A percentile compares a stretch with the other conserved stretches of the same genome.
Evolutionary conservation across 441 rosid species (phyloP).

Genomic region (Bruguiera hainesii): DNA sequence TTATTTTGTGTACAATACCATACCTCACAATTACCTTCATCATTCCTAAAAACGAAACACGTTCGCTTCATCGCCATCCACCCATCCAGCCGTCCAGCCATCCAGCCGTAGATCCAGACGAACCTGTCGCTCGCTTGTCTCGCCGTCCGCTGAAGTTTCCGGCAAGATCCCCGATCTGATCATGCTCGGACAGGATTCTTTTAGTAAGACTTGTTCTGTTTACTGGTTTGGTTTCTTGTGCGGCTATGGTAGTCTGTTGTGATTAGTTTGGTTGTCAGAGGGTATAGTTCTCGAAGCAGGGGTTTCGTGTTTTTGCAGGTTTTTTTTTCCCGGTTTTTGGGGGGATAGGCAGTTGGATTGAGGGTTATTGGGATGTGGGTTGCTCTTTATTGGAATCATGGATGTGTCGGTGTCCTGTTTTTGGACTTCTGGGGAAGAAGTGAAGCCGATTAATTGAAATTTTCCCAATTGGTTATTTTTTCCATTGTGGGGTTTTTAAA

Average conservation of each 20-base stretch:
- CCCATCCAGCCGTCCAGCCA: neutral
- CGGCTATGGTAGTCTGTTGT: neutral
- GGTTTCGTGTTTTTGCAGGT: conserved; percentile 8
- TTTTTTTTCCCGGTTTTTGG: conserved; percentile 10
- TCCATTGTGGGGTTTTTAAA: conserved; percentile 16
- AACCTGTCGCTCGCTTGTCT: conserved; percentile 18
- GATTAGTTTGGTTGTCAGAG: neutral
- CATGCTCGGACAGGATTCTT: neutral
- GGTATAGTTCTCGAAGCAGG: conserved; percentile 23
- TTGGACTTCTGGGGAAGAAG: conserved; percentile 64
- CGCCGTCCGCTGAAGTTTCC: conserved; percentile 20
- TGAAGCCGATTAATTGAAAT: conserved; percentile 52
- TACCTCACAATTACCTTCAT: conserved; percentile 15
- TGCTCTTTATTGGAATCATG: conserved; percentile 65
- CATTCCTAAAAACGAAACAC: conserved; percentile 12
- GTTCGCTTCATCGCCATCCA: conserved; percentile 16
- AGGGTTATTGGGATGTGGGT: conserved; percentile 49
- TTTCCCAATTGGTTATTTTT: conserved; percentile 7
- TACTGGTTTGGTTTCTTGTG: conserved; percentile 10
- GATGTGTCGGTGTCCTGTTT: conserved; percentile 55
- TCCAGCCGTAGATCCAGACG: conserved; percentile 8
- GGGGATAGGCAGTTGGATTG: conserved; percentile 21
- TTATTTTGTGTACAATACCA: conserved; percentile 20
- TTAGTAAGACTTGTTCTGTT: neutral
- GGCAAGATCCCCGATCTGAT: conserved; percentile 23